phyloP scores from a whole-genome alignment of 1,284 basidiomycete genomes.

The Phlebopus sp. region DNA sequence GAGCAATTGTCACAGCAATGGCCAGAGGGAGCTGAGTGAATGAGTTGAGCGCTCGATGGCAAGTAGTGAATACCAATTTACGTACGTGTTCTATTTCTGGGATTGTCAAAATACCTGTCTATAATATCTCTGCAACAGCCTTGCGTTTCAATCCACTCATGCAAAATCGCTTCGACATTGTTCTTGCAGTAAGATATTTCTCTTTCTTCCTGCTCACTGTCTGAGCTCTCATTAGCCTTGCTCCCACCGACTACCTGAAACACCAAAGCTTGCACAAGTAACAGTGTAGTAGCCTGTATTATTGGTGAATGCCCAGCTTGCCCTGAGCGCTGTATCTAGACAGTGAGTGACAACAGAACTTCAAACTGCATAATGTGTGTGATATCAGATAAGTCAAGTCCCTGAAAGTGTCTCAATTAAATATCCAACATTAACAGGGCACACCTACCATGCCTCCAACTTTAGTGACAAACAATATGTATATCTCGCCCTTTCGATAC shows the following conservation, averaged over 20 bases:
- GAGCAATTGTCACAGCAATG: too few relatives aligned
- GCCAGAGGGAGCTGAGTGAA: too few relatives aligned
- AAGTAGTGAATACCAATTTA: too few relatives aligned
- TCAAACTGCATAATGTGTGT: conserved; percentile 15
- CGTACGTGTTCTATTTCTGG: too few relatives aligned
- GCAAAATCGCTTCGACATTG: conserved; percentile 10
- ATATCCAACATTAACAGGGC: background rate
- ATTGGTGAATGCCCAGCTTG: conserved; percentile 7
- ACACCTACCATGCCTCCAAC: background rate
- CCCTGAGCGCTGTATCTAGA: conserved; percentile 21
- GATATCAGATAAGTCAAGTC: conserved; percentile 20
- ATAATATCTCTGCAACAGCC: too few relatives aligned
- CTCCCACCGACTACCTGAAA: too few relatives aligned
- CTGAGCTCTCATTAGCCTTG: too few relatives aligned
- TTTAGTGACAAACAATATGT: background rate
- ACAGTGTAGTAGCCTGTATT: conserved; percentile 3
- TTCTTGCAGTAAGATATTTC: background rate
- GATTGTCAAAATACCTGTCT: too few relatives aligned
- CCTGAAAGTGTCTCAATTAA: conserved; percentile 7
- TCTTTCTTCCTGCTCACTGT: conserved; percentile 7
- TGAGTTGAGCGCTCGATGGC: too few relatives aligned
- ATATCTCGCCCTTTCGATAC: conserved; percentile 7
- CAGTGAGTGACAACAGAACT: conserved; percentile 8
- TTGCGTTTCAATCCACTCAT: too few relatives aligned
- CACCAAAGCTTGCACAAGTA: conserved; percentile 15